phyloP scores from a whole-genome alignment of 2,329 filamentous ascomycete species.

The Trichoderma guizhouense region DNA sequence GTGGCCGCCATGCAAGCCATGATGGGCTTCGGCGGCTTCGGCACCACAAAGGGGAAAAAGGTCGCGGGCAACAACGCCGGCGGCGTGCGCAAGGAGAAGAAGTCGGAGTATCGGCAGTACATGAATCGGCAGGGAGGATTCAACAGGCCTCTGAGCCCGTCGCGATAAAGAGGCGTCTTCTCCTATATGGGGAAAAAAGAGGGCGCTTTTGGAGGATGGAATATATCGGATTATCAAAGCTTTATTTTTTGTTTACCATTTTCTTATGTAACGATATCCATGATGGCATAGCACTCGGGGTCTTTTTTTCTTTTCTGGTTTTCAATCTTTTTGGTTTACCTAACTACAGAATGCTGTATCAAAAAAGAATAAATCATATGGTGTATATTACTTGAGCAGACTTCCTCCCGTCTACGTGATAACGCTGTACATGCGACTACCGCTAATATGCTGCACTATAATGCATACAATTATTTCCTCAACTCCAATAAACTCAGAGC shows the following conservation, averaged over 20 bases:
- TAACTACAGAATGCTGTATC: not conserved
- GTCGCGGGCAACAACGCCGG: slow-evolving; percentile 83
- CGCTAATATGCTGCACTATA: not conserved
- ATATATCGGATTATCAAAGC: not conserved
- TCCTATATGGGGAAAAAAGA: too few relatives aligned
- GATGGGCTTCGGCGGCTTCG: slow-evolving; percentile 89
- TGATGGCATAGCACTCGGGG: slow-evolving; percentile 3
- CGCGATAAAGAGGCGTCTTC: slow-evolving; percentile 28
- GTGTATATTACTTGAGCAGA: not conserved
- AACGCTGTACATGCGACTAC: not conserved
- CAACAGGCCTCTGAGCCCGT: slow-evolving; percentile 70
- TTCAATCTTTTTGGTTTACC: not conserved
- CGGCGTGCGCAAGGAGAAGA: slow-evolving; percentile 85
- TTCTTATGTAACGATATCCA: slow-evolving; percentile 13
- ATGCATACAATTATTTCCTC: not conserved
- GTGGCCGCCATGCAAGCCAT: slow-evolving; percentile 73
- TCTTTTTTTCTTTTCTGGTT: not conserved
- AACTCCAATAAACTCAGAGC: not conserved
- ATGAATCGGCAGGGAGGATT: slow-evolving; percentile 86
- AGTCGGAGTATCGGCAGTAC: slow-evolving; percentile 92
- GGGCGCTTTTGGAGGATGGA: not conserved
- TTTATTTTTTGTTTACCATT: not conserved
- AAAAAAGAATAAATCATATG: not conserved
- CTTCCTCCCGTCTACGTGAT: not conserved
- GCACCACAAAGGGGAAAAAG: slow-evolving; percentile 83